Conservation (phyloP, 2,329 filamentous ascomycete species). For the Pochonia chlamydosporia region DNA sequence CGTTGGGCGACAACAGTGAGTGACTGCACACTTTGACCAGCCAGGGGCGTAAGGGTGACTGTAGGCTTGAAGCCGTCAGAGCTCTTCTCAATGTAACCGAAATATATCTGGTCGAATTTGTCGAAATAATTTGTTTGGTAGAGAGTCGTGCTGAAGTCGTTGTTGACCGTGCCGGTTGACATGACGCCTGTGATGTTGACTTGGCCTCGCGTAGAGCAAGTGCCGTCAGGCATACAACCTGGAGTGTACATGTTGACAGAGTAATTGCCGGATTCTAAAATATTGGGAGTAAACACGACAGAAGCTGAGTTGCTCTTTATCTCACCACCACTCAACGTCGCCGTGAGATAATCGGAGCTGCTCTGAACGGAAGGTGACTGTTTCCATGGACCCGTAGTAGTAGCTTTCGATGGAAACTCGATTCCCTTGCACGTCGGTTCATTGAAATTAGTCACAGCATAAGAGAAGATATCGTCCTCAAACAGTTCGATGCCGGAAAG, state of each 20-base stretch:
- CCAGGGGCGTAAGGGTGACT: conserved; percentile 68
- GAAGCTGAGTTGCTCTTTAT: conserved; percentile 55
- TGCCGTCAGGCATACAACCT: conserved; percentile 75
- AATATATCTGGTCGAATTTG: conserved; percentile 92
- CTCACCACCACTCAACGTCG: conserved; percentile 49
- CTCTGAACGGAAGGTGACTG: conserved; percentile 62
- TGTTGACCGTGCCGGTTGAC: conserved; percentile 40
- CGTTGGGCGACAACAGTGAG: conserved; percentile 85
- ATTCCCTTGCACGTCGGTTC: conserved; percentile 73
- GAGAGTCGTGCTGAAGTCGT: conserved; percentile 54
- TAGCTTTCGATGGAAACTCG: conserved; percentile 57
- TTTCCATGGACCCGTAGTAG: conserved; percentile 68
- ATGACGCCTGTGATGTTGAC: conserved; percentile 76
- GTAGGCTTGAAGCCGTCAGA: conserved; percentile 69
- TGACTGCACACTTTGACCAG: conserved; percentile 53
- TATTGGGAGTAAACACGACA: conserved; percentile 76
- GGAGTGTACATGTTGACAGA: conserved; percentile 88
- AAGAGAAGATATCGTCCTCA: conserved; percentile 77
- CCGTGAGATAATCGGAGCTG: conserved; percentile 70
- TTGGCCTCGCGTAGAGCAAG: conserved; percentile 69
- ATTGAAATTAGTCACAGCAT: conserved; percentile 83
- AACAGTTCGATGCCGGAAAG: conserved; percentile 83
- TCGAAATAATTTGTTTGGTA: conserved; percentile 94
- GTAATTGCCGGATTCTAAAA: conserved; percentile 87
- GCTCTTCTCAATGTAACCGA: conserved; percentile 73